phyloP scores from a whole-genome alignment of 139 green algal species.

The Micractinium conductrix region DNA sequence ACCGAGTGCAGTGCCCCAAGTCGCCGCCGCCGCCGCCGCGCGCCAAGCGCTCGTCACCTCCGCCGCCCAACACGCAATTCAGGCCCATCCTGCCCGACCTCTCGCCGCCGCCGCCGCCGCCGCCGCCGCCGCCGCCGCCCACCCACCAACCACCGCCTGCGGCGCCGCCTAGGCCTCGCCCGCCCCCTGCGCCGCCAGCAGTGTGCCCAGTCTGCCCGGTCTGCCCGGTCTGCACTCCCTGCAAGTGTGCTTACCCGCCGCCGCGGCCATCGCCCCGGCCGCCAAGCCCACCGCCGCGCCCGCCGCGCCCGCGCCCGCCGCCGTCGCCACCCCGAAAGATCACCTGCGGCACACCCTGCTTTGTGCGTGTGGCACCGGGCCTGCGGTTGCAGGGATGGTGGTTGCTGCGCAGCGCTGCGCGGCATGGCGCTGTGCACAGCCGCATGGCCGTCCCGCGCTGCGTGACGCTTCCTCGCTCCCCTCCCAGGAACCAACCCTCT shows the following conservation, averaged over 20 bases:
- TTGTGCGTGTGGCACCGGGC: neutral
- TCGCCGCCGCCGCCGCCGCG: neutral
- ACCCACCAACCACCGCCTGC: neutral
- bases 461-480: neutral
- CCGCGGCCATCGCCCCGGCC: neutral
- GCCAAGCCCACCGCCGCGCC: neutral
- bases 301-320: neutral
- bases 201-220: neutral
- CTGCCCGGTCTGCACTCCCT: neutral
- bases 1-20: conserved; percentile 4
- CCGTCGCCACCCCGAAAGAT: neutral
- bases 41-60: too few species aligned
- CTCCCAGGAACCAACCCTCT: neutral
- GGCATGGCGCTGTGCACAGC: neutral
- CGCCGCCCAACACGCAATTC: neutral
- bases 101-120: neutral
- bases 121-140: neutral
- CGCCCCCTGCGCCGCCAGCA: neutral
- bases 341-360: neutral
- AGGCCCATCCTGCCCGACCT: neutral
- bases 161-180: too few species aligned
- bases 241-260: neutral
- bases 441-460: neutral
- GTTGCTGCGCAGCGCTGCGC: neutral
- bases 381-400: neutral